phyloP scores from a whole-genome alignment of 2,329 filamentous ascomycete genomes.

The Allantophomopsis cytisporea region DNA sequence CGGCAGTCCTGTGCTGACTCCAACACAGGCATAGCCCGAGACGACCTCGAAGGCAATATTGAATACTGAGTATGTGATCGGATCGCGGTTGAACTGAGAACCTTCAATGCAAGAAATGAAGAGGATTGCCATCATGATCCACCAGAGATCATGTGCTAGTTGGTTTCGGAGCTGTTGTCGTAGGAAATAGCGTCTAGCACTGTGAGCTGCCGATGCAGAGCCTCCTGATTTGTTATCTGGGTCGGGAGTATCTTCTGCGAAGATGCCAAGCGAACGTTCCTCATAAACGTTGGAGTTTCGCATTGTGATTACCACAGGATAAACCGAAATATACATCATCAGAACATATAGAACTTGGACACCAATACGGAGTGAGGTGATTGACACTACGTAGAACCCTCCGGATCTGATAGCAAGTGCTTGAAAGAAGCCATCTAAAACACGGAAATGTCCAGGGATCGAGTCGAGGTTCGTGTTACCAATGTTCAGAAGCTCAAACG shows the following conservation, averaged over 20 bases:
- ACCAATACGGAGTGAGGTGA: constrained; percentile 36
- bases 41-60: constrained; percentile 41
- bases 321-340: constrained; percentile 51
- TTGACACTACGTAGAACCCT: constrained; percentile 49
- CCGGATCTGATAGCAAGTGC: constrained; percentile 47
- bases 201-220: background rate
- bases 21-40: constrained; percentile 42
- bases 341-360: constrained; percentile 43
- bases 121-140: constrained; percentile 44
- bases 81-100: constrained; percentile 32
- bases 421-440: constrained; percentile 50
- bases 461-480: constrained; percentile 38
- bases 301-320: constrained; percentile 44
- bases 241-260: background rate
- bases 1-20: constrained; percentile 39
- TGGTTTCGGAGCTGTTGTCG: constrained; percentile 38
- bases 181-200: constrained; percentile 1
- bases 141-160: constrained; percentile 53
- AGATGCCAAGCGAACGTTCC: constrained; percentile 47
- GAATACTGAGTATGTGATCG: constrained; percentile 37
- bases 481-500: constrained; percentile 49
- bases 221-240: background rate
- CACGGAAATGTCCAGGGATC: constrained; percentile 34
- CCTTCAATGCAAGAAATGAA: constrained; percentile 45
- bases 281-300: constrained; percentile 58